Evolutionary conservation across 2,329 filamentous ascomycete genomes (phyloP).

Genomic region (Aureobasidium lini): DNA sequence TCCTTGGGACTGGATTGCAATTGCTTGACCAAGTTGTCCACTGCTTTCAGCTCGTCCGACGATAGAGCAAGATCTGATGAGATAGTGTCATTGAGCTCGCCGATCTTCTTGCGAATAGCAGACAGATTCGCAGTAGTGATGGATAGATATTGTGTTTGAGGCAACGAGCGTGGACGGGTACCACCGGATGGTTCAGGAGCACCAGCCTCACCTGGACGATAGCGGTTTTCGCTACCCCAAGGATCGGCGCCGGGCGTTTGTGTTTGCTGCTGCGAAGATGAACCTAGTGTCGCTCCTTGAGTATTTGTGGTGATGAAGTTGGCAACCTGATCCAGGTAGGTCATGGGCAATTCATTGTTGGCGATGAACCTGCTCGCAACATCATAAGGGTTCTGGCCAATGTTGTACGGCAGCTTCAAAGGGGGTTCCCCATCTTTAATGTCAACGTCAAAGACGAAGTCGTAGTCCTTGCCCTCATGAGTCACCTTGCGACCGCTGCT

Average conservation of each 20-base stretch:
- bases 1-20: constrained; percentile 49
- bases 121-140: constrained; percentile 65
- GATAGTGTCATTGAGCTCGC: constrained; percentile 54
- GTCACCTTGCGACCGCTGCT: constrained; percentile 59
- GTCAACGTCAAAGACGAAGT: constrained; percentile 94
- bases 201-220: constrained; percentile 61
- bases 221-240: constrained; percentile 69
- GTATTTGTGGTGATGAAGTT: constrained; percentile 90
- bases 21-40: constrained; percentile 55
- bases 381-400: constrained; percentile 87
- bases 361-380: constrained; percentile 84
- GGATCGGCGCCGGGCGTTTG: constrained; percentile 55
- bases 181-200: constrained; percentile 28
- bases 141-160: constrained; percentile 70
- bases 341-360: constrained; percentile 78
- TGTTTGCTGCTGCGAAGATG: constrained; percentile 33
- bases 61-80: constrained; percentile 10
- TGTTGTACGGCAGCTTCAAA: constrained; percentile 88
- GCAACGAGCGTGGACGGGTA: constrained; percentile 55
- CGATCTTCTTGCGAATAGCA: constrained; percentile 68
- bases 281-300: constrained; percentile 72
- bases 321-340: constrained; percentile 84
- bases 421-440: constrained; percentile 91
- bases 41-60: constrained; percentile 52
- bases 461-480: constrained; percentile 80